Evolutionary conservation across 805 yeast species (phyloP).

Genomic region (Priceomyces carsonii): DNA sequence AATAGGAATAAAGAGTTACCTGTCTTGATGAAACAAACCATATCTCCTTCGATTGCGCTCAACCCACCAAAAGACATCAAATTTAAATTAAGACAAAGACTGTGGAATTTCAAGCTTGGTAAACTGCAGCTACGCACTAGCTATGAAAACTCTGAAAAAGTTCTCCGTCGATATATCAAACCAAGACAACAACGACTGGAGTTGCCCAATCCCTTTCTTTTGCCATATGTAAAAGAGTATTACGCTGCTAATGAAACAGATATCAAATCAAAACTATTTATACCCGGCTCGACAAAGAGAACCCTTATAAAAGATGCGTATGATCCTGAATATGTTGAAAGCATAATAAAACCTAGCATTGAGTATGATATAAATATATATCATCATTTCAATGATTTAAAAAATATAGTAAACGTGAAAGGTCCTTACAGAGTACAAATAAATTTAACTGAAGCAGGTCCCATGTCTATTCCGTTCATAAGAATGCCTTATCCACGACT

Average conservation of each 20-base stretch:
- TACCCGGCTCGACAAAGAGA: slow-evolving; percentile 25
- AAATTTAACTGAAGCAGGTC: slow-evolving; percentile 31
- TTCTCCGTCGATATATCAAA: slow-evolving; percentile 30
- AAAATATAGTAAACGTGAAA: slow-evolving; percentile 23
- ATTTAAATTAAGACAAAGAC: slow-evolving; percentile 14
- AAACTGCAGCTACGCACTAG: slow-evolving; percentile 5
- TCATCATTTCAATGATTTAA: slow-evolving; percentile 21
- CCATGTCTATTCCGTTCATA: slow-evolving; percentile 28
- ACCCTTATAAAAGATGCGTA: slow-evolving; percentile 26
- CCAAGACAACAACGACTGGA: slow-evolving; percentile 22
- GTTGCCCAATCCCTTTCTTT: slow-evolving; percentile 32
- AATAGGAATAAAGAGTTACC: slow-evolving; percentile 9
- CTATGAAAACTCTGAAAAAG: slow-evolving; percentile 8
- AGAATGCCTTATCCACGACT: slow-evolving; percentile 22
- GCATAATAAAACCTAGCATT: slow-evolving; percentile 32
- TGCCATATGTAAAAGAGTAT: slow-evolving; percentile 26
- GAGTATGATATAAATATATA: slow-evolving; percentile 33
- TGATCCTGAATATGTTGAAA: slow-evolving; percentile 31
- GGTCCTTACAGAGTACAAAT: slow-evolving; percentile 40
- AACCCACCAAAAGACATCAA: slow-evolving; percentile 12
- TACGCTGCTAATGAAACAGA: slow-evolving; percentile 8
- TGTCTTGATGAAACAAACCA: slow-evolving; percentile 8
- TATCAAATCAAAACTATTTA: slow-evolving; percentile 8
- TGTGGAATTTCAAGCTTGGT: too few relatives aligned
- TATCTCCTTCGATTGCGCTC: too few relatives aligned